These are phyloP conservation scores for Collybia nuda DNA, from an alignment of 768 basidiomycete genomes.

Conservation along the genomic window DNA sequence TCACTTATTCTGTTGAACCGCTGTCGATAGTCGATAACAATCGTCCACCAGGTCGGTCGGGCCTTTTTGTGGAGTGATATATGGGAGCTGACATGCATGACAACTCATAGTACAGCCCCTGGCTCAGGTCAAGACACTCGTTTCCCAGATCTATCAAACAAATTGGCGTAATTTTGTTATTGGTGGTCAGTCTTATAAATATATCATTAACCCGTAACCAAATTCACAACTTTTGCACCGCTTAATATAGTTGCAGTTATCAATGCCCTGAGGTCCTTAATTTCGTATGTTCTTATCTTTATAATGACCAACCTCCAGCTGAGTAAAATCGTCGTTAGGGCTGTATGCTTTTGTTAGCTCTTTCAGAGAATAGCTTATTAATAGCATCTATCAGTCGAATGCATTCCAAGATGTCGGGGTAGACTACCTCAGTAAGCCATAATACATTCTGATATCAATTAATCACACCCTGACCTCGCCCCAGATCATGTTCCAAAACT, in stretches of 20 bases:
- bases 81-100: background rate
- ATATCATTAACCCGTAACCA: background rate
- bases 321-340: conserved; percentile 11
- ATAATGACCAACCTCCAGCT: background rate
- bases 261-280: conserved; percentile 37
- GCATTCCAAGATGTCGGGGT: conserved; percentile 33
- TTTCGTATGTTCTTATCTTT: conserved; percentile 27
- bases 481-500: conserved; percentile 27
- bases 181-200: conserved; percentile 25
- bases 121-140: conserved; percentile 27
- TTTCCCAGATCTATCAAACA: conserved; percentile 34
- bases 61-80: background rate
- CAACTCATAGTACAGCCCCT: conserved; percentile 5
- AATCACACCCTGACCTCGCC: background rate
- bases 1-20: too few relatives aligned
- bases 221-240: background rate
- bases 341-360: conserved; percentile 17
- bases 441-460: background rate
- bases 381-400: conserved; percentile 23
- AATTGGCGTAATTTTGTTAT: conserved; percentile 42
- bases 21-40: background rate
- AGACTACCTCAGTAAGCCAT: conserved; percentile 25
- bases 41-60: background rate
- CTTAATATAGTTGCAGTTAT: conserved; percentile 31
- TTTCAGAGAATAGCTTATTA: background rate